Evolutionary conservation across 2,329 filamentous ascomycete genomes (phyloP).

Genomic region (Fusarium transvaalense): DNA sequence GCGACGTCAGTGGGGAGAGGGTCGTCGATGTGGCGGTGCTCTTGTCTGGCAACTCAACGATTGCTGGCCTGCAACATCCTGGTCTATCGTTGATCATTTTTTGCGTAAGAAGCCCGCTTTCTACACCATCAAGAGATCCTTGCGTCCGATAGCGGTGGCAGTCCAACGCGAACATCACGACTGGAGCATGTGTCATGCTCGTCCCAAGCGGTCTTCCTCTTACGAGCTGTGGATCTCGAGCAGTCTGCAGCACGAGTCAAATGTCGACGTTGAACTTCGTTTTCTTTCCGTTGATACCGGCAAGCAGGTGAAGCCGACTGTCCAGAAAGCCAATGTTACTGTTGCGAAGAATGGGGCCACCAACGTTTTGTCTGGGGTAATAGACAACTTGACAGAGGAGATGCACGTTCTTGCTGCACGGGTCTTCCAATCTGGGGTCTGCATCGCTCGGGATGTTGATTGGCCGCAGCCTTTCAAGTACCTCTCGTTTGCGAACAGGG

Average conservation of each 20-base stretch:
- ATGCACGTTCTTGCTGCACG: background rate
- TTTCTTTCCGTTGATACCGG: background rate
- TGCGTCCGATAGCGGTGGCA: background rate
- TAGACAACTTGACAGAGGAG: background rate
- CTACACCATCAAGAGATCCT: background rate
- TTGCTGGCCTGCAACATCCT: constrained; percentile 53
- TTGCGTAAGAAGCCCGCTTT: background rate
- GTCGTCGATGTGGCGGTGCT: constrained; percentile 68
- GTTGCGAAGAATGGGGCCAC: background rate
- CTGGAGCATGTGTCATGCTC: constrained; percentile 6
- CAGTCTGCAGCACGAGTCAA: background rate
- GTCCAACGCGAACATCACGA: background rate
- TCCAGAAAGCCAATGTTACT: background rate
- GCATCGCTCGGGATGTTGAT: constrained; percentile 56
- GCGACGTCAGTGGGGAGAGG: constrained; percentile 70
- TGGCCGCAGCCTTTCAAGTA: constrained; percentile 76
- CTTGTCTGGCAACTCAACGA: constrained; percentile 79
- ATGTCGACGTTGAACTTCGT: background rate
- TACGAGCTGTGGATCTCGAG: constrained; percentile 1
- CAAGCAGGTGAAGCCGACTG: background rate
- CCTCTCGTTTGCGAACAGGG: constrained; percentile 61
- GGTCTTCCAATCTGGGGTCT: background rate
- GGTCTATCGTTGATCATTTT: background rate
- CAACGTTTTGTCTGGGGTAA: background rate
- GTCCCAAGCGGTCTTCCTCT: background rate